phyloP scores from a whole-genome alignment of 2,329 filamentous ascomycete genomes.

The Phaeomoniella chlamydospora region DNA sequence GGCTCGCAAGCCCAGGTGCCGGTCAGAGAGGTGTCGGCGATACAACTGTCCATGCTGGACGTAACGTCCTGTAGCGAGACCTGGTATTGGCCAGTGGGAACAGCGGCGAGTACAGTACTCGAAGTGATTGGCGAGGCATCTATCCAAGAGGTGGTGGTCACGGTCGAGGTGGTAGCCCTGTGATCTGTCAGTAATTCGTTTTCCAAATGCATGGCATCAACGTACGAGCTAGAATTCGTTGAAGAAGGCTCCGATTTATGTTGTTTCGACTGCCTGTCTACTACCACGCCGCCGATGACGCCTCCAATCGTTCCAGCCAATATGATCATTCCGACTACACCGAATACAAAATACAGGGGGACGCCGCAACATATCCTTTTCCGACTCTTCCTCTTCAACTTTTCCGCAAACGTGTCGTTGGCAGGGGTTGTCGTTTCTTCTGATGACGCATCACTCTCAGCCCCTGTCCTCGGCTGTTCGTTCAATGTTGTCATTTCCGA shows the following conservation, averaged over 20 bases:
- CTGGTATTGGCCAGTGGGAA: constrained; percentile 32
- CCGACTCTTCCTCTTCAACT: constrained; percentile 1
- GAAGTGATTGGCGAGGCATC: constrained; percentile 36
- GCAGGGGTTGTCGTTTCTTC: not conserved
- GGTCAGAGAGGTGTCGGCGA: constrained; percentile 27
- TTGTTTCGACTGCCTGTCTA: constrained; percentile 22
- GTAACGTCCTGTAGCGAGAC: constrained; percentile 32
- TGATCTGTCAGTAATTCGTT: constrained; percentile 1
- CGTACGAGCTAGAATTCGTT: not conserved
- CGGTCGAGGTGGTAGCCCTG: constrained; percentile 23
- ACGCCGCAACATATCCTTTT: constrained; percentile 33
- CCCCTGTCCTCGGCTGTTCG: constrained; percentile 6
- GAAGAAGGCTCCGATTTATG: not conserved
- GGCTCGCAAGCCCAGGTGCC: constrained; percentile 36
- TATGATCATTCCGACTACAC: constrained; percentile 30
- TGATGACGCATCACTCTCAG: constrained; percentile 7
- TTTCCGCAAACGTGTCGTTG: constrained; percentile 1
- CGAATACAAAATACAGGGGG: constrained; percentile 34
- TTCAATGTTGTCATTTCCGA: constrained; percentile 18
- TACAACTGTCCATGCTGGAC: constrained; percentile 33
- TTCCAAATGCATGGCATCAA: not conserved
- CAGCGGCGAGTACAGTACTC: constrained; percentile 23
- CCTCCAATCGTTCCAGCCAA: constrained; percentile 36
- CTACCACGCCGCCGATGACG: constrained; percentile 38
- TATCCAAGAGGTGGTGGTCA: constrained; percentile 31